Percentiles rank a stretch among this genome's conserved stretches.
phyloP scores from a whole-genome alignment of 2,329 filamentous ascomycete genomes.

The Trichoderma simmonsii region DNA sequence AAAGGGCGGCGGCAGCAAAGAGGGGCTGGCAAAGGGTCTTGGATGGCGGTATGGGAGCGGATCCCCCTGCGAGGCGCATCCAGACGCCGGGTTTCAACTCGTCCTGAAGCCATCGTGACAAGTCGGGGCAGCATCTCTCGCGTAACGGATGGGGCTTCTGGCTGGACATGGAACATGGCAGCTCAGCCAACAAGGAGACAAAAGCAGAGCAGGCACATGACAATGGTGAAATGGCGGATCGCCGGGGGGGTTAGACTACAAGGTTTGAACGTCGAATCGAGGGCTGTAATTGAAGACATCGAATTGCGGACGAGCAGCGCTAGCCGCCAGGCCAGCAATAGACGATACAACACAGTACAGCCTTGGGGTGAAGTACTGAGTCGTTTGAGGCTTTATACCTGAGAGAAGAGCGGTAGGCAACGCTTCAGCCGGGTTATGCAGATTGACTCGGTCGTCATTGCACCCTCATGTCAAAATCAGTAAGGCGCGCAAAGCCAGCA shows the following conservation, averaged over 20 bases:
- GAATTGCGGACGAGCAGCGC: not conserved
- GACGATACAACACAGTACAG: not conserved
- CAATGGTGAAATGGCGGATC: not conserved
- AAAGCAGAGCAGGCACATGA: not conserved
- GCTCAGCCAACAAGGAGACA: not conserved
- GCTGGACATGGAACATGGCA: not conserved
- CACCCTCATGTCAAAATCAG: not conserved
- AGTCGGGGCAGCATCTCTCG: not conserved
- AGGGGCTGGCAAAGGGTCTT: constrained; percentile 4
- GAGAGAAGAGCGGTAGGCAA: constrained; percentile 2
- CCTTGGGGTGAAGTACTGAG: not conserved
- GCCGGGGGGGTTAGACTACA: not conserved
- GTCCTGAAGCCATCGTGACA: constrained; percentile 8
- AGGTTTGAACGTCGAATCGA: not conserved
- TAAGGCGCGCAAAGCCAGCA: constrained; percentile 7
- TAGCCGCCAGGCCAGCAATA: not conserved
- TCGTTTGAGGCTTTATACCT: not conserved
- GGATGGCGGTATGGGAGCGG: constrained; percentile 9
- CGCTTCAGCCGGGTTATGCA: not conserved
- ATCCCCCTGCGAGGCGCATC: constrained; percentile 15
- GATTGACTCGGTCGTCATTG: not conserved
- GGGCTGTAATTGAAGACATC: constrained; percentile 8
- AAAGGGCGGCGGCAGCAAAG: constrained; percentile 16
- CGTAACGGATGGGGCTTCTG: not conserved
- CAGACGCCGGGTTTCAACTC: not conserved